Conservation (phyloP, 2,329 filamentous ascomycete species). For the Ceratocystis alfenasii region DNA sequence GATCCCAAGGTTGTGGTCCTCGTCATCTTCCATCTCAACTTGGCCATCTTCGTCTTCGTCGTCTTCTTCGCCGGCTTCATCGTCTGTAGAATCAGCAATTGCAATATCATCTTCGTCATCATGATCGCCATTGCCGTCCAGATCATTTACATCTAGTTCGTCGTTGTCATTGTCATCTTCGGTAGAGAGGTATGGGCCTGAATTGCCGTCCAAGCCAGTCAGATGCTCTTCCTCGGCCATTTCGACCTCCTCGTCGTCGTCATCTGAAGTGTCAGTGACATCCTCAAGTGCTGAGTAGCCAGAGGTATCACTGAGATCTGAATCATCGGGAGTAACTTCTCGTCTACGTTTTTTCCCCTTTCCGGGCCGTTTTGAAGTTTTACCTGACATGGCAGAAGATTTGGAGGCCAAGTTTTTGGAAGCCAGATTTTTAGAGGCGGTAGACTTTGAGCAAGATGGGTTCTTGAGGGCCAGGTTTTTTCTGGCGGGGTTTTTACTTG, state of each 20-base stretch:
- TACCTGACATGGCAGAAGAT: background rate
- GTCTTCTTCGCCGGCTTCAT: conserved; percentile 17
- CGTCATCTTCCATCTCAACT: conserved; percentile 6
- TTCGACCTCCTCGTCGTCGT: conserved; percentile 67
- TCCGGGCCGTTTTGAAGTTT: conserved; percentile 14
- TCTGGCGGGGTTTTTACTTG: conserved; percentile 2
- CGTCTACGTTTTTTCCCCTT: conserved; percentile 15
- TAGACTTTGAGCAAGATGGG: conserved; percentile 5
- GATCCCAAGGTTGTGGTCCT: conserved; percentile 29
- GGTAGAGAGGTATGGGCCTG: conserved; percentile 33
- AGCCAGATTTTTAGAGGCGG: background rate
- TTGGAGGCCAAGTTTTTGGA: conserved; percentile 14
- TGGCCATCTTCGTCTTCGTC: conserved; percentile 15
- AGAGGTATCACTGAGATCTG: conserved; percentile 53
- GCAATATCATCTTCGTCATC: conserved; percentile 30
- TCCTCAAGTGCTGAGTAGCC: conserved; percentile 68
- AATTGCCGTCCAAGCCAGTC: conserved; percentile 36
- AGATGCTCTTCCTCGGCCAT: conserved; percentile 69
- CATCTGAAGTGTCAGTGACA: conserved; percentile 63
- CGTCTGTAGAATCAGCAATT: background rate
- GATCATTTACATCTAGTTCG: conserved; percentile 31
- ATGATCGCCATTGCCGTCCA: conserved; percentile 27
- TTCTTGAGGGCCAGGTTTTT: conserved; percentile 15
- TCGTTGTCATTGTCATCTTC: conserved; percentile 32
- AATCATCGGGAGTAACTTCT: conserved; percentile 41